Evolutionary conservation across 1,284 basidiomycete species (phyloP), one percentile per base, ranked within the genome.

Genomic region (Ganoderma boninense): DNA sequence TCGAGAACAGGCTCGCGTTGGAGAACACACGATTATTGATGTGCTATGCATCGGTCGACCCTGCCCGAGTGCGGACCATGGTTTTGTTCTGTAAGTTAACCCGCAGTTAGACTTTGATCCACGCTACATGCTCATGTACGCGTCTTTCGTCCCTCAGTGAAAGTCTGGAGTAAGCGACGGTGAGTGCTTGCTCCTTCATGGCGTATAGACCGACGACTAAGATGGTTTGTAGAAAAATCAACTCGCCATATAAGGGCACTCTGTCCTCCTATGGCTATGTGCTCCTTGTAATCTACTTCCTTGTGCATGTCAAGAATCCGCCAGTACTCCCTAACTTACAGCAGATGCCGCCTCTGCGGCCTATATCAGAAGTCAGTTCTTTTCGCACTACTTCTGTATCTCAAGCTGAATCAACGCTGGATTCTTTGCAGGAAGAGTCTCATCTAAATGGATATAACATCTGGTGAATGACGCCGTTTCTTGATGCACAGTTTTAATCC

Each of bases 141-240:
- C 32, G 32, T 57, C 16, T 62, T 26, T 14, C 4, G 11, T 43
- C 26, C 40, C 40, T 63, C 76, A 97, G 96, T 99, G 79, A 99
- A 99, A 87, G 96, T 99, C 43, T 99, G 97, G 97, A 96, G 96
- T 78, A 99, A 99, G 85, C 89, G 97, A 80, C 89, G 95, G 93
- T 92, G 65, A 65, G 86, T 78, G 10, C 42, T n/a, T 43, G 23
- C 44, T 40, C 40, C 14, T 54, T 29, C 52, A 2, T 10, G 29
- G 23, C 69, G 66, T 29, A 67, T 5, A 14, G 23, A 32, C n/a
- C 61, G 35, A 54, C 68, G 35, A 60, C 62, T 66, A 49, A 65
- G 63, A 6, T 29, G 29, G 29, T 44, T 10, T 32, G 32, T 76
- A 95, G 95, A 83, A 97, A 98, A 89, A 98, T 99, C 83, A 98